Evolutionary conservation across 2,329 filamentous ascomycete species (phyloP), one percentile per base, ranked within the genome.

Genomic region (Acephala macrosclerotiorum): DNA sequence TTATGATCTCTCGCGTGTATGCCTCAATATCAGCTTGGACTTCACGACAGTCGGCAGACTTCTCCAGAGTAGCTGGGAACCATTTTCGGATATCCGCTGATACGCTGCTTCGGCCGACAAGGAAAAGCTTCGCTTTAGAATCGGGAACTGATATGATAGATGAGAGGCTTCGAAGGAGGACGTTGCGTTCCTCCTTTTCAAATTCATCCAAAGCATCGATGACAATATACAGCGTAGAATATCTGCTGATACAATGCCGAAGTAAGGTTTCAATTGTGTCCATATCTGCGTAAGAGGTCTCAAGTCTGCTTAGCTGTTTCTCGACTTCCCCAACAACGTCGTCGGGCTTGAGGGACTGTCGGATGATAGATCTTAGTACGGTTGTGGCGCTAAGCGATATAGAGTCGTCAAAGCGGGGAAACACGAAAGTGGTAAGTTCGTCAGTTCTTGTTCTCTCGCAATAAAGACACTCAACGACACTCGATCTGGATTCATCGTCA

Each of bases 131-230:
- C 2, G 70, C 33, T 45, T 57, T 61, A 61, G 65, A 56, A 66
- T 56, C 35, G 5, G 25, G 53, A 60, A 53, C 25, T 56, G 59
- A 63, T 33, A 65, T 61, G 33, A 60, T 42, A 64, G 57, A 56
- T 51, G 61, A 58, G 22, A 68, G 29, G 72, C 9, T 70, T 58
- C 18, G 71, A 59, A 60, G 75, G 18, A 51, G 53, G 53, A 29
- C 56, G 57, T 51, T 60, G 55, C 73, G 72, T 26, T 78, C 70
- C 12, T 42, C 47, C 9, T 66, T 65, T 25, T 74, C 70, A 51
- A 71, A 77, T 68, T 79, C 77, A 63, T 79, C 77, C 2, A 80
- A 22, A 1, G 71, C 76, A 68, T 80, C 78, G 36, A 80, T 71
- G 1, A 79, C 60, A 18, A 80, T 66, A 47, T 61, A 64, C 36